Evolutionary conservation across 108 stramenopile genomes (phyloP), one percentile per base, ranked within the genome.

Genomic region (Cyclotella kingstonii): DNA sequence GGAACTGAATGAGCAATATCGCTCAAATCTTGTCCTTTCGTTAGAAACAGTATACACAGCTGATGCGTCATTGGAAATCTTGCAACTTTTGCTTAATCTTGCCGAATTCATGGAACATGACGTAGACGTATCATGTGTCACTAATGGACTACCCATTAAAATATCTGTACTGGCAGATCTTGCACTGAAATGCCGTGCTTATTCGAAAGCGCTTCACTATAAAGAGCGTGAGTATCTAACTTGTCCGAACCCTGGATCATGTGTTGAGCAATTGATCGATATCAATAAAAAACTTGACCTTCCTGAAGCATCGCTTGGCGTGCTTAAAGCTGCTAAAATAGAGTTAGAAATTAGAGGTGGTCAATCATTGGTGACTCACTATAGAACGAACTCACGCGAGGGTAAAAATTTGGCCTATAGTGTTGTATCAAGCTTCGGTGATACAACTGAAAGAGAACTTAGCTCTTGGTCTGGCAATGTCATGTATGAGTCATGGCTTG

Each of bases 81-180:
- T 99, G 36, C 96, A 96, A 52, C 71, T 81, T 11, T 84, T 99
- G 12, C 67, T 99, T n/a, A 96, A 98, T 69, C 74, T 99, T 8
- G 96, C 95, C 21, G 99, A 98, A 73, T 99, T 98, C 63, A 94
- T 98, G 93, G 98, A 99, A 63, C 94, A 94, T 55, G 95, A 97
- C 53, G 87, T 84, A 39, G 62, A 63, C 27, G 53, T 29, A 8
- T 48, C 64, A 28, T 75, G 68, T n/a, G 30, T 44, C 25, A 82
- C 78, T 54, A 45, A 62, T 33, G 95, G 94, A 4, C 77, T 99
- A 29, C 96, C 99, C 14, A 99, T 99, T 40, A 94, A 94, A 60
- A 95, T 93, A 43, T 66, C 83, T 9, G 78, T 87, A 22, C 67
- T 99, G 10, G 95, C 96, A 3, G 83, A 95, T 18, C 77, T 97